Percentiles rank a stretch among this genome's conserved stretches.
These are phyloP conservation scores for Metschnikowia proteae DNA, from an alignment of 805 yeast genomes.

Conservation along the genomic window DNA sequence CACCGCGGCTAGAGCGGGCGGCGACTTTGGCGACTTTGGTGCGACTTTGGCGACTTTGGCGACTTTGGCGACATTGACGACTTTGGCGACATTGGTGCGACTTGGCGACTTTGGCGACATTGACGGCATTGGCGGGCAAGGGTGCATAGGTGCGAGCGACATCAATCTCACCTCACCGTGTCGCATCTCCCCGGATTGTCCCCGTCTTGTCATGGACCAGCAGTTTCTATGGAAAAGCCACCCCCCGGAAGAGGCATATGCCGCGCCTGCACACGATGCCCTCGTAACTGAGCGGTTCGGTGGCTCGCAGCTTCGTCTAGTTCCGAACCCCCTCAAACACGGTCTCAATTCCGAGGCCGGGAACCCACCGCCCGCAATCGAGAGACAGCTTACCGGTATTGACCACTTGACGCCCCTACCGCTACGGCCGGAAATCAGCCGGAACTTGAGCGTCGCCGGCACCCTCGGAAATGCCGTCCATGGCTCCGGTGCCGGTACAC, in stretches of 20 bases:
- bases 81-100: no score
- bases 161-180: neutral
- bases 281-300: neutral
- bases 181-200: neutral
- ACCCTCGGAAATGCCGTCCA: neutral
- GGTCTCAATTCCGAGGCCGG: neutral
- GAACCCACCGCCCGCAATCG: neutral
- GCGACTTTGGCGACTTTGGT: no score
- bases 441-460: no score
- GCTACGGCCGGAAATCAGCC: neutral
- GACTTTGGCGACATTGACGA: no score
- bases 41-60: no score
- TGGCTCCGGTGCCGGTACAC: neutral
- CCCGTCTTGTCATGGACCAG: neutral
- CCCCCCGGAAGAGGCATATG: neutral
- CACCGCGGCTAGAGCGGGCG: neutral
- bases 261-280: neutral
- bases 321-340: neutral
- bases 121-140: neutral
- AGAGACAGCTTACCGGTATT: neutral
- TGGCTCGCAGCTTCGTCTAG: neutral
- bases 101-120: no score
- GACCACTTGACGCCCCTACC: neutral
- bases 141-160: neutral
- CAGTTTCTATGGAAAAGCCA: slow-evolving; percentile 1